Base-by-base conservation (phyloP, 768 basidiomycete species). In the Candolleomyces aberdarensis region DNA sequence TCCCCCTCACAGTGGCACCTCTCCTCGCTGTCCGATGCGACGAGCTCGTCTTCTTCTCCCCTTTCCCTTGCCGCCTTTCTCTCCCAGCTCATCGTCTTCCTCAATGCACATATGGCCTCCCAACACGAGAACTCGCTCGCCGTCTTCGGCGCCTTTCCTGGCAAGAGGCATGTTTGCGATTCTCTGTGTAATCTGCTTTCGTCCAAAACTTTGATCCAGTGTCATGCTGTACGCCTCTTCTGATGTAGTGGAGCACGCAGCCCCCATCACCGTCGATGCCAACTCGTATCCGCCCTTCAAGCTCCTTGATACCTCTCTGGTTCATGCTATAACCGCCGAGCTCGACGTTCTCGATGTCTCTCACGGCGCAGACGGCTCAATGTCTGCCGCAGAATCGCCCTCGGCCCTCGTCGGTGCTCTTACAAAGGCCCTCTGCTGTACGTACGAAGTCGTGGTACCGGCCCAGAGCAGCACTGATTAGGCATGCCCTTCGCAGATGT, bases 341-440 rank as follows among this genome's bases (percentile, higher is more conserved):
- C 67, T 96, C 55, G 84, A 84, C 56, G 72, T 75, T 4, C 72
- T 88, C 11, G 76, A 69, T 29, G 32, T 56, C 20, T 57, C 61
- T 61, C 76, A 78, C 17, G 70, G 73, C 17, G 79, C 81, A 26
- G 79, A 84, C 67, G 85, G 86, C 36, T 11, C 36, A 8, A 36
- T 11, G 36, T 36, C 36, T 36, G 36, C 36, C 36, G 36, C 36
- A 46, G 44, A 64, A 77, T 88, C 75, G 55, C 87, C 87, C 14
- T 82, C 83, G 65, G 87, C 87, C 3, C 79, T 99, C 49, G 96
- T 98, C 51, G 86, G 92, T 43, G 94, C 96, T 14, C 73, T 98
- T 58, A 91, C 92, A 31, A 98, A 97, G 73, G 91, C 95, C 3
- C 78, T 98, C 15, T 98, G 96, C 69, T 92, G 95, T 96, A 74